Base-by-base conservation (phyloP, 306 rosid species). In the Citrullus colocynthis region DNA sequence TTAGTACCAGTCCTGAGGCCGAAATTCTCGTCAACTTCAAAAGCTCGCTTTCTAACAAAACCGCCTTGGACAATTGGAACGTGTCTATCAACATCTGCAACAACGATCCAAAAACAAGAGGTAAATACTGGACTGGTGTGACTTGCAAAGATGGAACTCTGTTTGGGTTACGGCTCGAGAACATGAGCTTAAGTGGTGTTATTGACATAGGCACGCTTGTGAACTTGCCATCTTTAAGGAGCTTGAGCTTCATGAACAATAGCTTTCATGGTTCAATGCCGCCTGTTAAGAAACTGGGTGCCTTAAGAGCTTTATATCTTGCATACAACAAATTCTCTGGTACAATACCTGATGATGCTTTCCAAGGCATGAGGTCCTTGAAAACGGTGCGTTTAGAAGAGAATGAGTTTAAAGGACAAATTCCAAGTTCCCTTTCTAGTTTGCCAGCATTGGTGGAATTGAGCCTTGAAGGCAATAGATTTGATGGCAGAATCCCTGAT, bases 231-330 rank as follows among this genome's bases (percentile, higher is more conserved):
- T 60, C 70, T 13, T 6, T 77, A 20, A 60, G 80, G n/a, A 61
- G 72, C 72, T 18, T 93, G 13, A 85, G 96, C 85, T 30, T 93
- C 42, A 39, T 37, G 44, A 88, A 86, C 79, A 93, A 91, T 60
- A 60, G 81, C 15, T 90, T 93, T 79, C 56, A 81, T 0, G 98
- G 98, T 54, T n/a, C 89, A 1, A 89, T 93, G 10, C 98, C 96
- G 0, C 85, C 84, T 16, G 78, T 93, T 58, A 89, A 84, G 61
- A n/a, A 76, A 32, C 73, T 93, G 7, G 88, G 89, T 0, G 81
- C 85, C 41, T 72, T 93, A 71, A 91, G 74, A 58, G 88, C 87
- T 4, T 6, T 93, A 10, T 91, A 82, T 84, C 82, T 94, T 57
- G 81, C 93, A 7, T 75, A 80, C 7, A 94, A 94, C 74, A 85